Evolutionary conservation across 2,329 filamentous ascomycete genomes (phyloP).

Genomic region (Ophiocordyceps polyrhachis-furcata): DNA sequence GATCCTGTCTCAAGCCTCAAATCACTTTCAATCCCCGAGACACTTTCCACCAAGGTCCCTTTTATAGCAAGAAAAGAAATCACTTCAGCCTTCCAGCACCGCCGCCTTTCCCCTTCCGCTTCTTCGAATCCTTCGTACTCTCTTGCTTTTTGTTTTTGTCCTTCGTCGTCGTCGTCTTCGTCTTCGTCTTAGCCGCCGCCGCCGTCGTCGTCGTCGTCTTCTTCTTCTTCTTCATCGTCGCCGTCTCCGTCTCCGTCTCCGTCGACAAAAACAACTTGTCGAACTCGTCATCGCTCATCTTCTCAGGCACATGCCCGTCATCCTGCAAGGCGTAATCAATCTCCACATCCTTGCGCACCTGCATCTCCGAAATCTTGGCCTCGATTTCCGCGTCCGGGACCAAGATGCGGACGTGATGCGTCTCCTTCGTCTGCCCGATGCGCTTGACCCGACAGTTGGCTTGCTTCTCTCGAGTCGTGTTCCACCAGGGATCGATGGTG

Average conservation of each 20-base stretch:
- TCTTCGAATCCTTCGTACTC: background rate
- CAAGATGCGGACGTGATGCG: slow-evolving; percentile 38
- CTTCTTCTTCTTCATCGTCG: background rate
- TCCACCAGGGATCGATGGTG: slow-evolving; percentile 42
- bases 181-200: background rate
- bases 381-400: slow-evolving; percentile 36
- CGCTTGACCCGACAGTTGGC: slow-evolving; percentile 41
- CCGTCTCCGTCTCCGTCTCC: background rate
- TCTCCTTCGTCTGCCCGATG: slow-evolving; percentile 43
- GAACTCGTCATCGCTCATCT: background rate
- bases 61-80: too few species aligned
- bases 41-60: too few species aligned
- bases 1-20: too few species aligned
- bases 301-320: slow-evolving; percentile 4
- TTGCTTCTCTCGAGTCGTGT: slow-evolving; percentile 40
- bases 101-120: background rate
- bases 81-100: too few species aligned
- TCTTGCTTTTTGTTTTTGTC: too few species aligned
- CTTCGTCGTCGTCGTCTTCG: background rate
- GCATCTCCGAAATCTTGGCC: slow-evolving; percentile 32
- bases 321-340: slow-evolving; percentile 18
- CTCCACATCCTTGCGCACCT: slow-evolving; percentile 31
- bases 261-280: background rate
- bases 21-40: too few species aligned
- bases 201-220: too few species aligned